These are phyloP conservation scores for Calonectria fujianensis DNA, from an alignment of 2,329 filamentous ascomycete species.

Conservation along the genomic window DNA sequence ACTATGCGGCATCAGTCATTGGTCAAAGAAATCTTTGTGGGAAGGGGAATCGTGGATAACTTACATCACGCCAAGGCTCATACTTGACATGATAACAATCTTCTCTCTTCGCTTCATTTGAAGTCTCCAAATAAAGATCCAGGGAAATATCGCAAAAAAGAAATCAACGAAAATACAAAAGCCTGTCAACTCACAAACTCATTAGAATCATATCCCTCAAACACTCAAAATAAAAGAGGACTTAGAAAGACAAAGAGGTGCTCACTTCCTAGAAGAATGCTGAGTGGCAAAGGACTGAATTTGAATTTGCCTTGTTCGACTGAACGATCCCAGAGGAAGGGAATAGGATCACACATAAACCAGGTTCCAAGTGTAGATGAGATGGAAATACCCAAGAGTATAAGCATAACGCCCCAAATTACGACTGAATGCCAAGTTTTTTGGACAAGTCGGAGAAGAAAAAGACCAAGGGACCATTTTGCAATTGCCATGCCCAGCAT, in stretches of 20 bases:
- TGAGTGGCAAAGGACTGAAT: conserved; percentile 26
- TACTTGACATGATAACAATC: conserved; percentile 62
- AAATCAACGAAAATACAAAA: conserved; percentile 57
- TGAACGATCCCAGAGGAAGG: conserved; percentile 36
- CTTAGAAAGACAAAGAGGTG: background rate
- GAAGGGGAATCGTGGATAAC: conserved; percentile 34
- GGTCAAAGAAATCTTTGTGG: background rate
- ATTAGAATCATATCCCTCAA: background rate
- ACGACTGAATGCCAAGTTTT: conserved; percentile 56
- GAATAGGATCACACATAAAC: conserved; percentile 37
- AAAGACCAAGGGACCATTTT: conserved; percentile 61
- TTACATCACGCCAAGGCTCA: conserved; percentile 64
- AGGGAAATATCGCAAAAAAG: conserved; percentile 63
- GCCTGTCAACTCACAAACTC: background rate
- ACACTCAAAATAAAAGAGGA: background rate
- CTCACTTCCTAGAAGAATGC: conserved; percentile 36
- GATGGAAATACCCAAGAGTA: conserved; percentile 34
- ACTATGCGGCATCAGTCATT: conserved; percentile 4
- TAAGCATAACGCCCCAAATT: conserved; percentile 56
- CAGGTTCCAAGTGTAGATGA: conserved; percentile 20
- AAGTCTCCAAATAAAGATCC: conserved; percentile 64
- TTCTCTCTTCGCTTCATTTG: conserved; percentile 66
- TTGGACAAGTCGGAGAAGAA: conserved; percentile 60
- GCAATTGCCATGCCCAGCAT: conserved; percentile 60
- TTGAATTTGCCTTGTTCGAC: conserved; percentile 33